phyloP scores from a whole-genome alignment of 345 rosid genomes.

The Viola odorata region DNA sequence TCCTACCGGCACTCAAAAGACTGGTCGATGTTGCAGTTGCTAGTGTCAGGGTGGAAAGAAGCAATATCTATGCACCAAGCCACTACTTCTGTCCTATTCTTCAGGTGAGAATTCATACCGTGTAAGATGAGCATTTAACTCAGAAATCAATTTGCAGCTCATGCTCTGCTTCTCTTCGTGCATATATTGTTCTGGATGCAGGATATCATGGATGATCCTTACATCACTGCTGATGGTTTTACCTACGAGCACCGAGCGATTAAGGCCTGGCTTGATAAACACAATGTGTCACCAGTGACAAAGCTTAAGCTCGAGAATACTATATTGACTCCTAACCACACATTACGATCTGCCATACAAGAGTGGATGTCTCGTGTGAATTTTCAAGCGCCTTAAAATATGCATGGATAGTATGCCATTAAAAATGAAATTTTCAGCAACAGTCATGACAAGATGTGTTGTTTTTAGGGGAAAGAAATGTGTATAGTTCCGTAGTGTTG shows the following conservation, averaged over 20 bases:
- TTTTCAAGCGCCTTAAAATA: slow-evolving; percentile 2
- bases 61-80: slow-evolving; percentile 42
- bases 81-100: slow-evolving; percentile 80
- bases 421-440: too few species aligned
- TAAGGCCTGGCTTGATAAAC: slow-evolving; percentile 59
- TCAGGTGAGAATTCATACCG: slow-evolving; percentile 41
- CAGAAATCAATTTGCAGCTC: background rate
- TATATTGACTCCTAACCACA: slow-evolving; percentile 50
- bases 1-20: slow-evolving; percentile 64
- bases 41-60: slow-evolving; percentile 39
- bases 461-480: too few species aligned
- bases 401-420: background rate
- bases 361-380: slow-evolving; percentile 62
- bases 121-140: background rate
- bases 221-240: slow-evolving; percentile 82
- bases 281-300: slow-evolving; percentile 72
- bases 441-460: too few species aligned
- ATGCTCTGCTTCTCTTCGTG: background rate
- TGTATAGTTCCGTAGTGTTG: too few species aligned
- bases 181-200: slow-evolving; percentile 22
- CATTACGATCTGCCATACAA: slow-evolving; percentile 61
- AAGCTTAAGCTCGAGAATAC: slow-evolving; percentile 47
- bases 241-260: slow-evolving; percentile 75
- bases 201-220: slow-evolving; percentile 92
- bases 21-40: slow-evolving; percentile 54